Base-by-base conservation (phyloP, 352 stramenopile species). In the Phytophthora palmivora region DNA sequence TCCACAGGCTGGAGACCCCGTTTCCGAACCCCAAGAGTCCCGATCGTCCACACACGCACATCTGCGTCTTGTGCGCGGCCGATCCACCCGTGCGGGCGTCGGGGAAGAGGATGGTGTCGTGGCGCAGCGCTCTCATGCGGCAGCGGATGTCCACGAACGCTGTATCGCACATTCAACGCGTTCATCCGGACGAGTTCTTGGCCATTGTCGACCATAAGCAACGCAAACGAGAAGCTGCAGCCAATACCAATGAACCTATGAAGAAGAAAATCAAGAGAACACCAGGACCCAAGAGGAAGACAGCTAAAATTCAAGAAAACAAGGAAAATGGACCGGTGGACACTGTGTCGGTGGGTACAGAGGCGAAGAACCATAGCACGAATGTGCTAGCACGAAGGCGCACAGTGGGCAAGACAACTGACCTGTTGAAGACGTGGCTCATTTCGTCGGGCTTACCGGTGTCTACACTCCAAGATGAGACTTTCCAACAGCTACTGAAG, bases 141-240 rank as follows among this genome's bases (percentile, higher is more conserved):
- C 67, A 76, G 50, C 49, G 71, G 14, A 79, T 79, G 71, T 76
- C 71, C 2, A 79, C 71, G 19, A 79, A 79, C 34, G 71, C 71
- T 4, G 54, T 74, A 6, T 54, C 68, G 12, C 71, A 79, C 46
- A 38, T 79, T 48, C 62, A 76, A 24, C 63, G 67, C 1, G 36
- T 72, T 6, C 71, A 79, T 41, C 71, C 67, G 28, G 49, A 61
- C 3, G 58, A 72, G 26, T 76, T 74, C 30, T 37, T 30, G 4
- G 33, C 33, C 2, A 58, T 74, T 41, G 42, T 22, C 3, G 54
- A 76, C 21, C 58, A 56, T 12, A 73, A 74, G 46, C 36, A 62
- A 41, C 47, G 32, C 30, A 71, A 73, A 45, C 48, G 59, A 2
- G 42, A 64, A 18, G 43, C 44, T 9, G 21, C 60, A 12, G 28